Base-by-base conservation (phyloP, 1,284 basidiomycete species). In the Cutaneotrichosporon mucoides region DNA sequence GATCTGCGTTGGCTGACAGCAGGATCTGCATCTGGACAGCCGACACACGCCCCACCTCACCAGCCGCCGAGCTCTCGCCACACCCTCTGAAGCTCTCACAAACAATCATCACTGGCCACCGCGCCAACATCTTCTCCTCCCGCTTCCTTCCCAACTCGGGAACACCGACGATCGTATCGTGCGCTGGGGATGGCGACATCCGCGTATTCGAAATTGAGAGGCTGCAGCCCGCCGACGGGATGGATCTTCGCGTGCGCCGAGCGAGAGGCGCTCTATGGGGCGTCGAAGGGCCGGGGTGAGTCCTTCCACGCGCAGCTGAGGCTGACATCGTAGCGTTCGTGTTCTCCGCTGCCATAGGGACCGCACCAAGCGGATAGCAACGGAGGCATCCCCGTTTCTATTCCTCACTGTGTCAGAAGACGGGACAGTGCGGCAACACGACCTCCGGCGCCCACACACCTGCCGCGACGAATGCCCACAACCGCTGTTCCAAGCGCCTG, bases 331-430 rank as follows among this genome's bases (percentile, higher is more conserved):
- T 57, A 72, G 72, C 8, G 68, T 82, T 11, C 80, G 82, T n/a
- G 75, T 86, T 2, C 73, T 92, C 37, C 80, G 80, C 51, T 93
- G 90, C 67, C 90, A 92, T 70, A 38, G 56, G 6, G 40, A 56
- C 47, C 57, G 88, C 13, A 87, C 88, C 16, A 96, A 96, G 72
- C 82, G 89, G 45, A 86, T 96, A 59, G 84, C 89, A 5, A 88
- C 86, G 12, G 90, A 92, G 73, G 85, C 89, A 41, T 90, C 86
- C 61, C 87, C 91, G 0, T 86, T 90, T 73, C 73, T 87, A 43
- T 96, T 96, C 75, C 76, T 97, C 38, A 90, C 90, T 0, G 90
- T 92, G 11, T 84, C 86, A 15, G 92, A 87, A 81, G 86, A 87
- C 70, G 86, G 84, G 1, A 81, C 84, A n/a, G 86, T 87, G 9